A percentile compares a stretch with the other conserved stretches of the same genome.
Conservation (phyloP, 805 yeast genomes). For the Maudiozyma turicensis region DNA sequence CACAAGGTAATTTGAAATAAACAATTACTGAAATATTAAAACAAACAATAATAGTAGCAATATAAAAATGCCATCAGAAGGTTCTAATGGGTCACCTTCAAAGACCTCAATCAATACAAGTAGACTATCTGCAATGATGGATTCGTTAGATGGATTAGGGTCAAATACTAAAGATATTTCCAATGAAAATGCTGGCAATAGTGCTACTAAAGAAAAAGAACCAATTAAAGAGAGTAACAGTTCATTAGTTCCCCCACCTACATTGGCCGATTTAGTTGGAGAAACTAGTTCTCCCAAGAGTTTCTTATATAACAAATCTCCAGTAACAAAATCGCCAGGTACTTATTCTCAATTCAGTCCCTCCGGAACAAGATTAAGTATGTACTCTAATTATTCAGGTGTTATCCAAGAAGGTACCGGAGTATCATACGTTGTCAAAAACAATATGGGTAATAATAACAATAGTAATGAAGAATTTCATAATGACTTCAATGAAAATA, state of each 20-base stretch:
- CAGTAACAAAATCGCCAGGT: not conserved
- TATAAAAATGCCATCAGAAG: slow-evolving; percentile 2
- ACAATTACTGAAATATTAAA: not conserved
- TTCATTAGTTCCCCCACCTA: not conserved
- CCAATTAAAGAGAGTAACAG: too few relatives aligned
- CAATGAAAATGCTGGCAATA: not conserved
- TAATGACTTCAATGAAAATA: not conserved
- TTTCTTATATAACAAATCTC: not conserved
- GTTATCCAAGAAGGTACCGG: slow-evolving; percentile 27
- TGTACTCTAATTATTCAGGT: slow-evolving; percentile 26
- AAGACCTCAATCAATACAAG: slow-evolving; percentile 16
- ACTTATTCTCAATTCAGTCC: not conserved
- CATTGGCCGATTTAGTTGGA: not conserved
- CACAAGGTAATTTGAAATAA: not conserved
- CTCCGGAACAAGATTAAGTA: slow-evolving; percentile 12
- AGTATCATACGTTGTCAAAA: slow-evolving; percentile 22
- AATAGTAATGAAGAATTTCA: not conserved
- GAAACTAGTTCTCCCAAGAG: not conserved
- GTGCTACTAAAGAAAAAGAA: not conserved
- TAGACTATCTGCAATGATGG: slow-evolving; percentile 23
- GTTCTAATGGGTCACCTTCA: slow-evolving; percentile 6
- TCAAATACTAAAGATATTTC: not conserved
- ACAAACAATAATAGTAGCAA: too few relatives aligned
- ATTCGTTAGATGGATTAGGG: slow-evolving; percentile 11
- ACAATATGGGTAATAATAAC: not conserved